phyloP scores from a whole-genome alignment of 2,329 filamentous ascomycete genomes.

The Penicillium occitanis region DNA sequence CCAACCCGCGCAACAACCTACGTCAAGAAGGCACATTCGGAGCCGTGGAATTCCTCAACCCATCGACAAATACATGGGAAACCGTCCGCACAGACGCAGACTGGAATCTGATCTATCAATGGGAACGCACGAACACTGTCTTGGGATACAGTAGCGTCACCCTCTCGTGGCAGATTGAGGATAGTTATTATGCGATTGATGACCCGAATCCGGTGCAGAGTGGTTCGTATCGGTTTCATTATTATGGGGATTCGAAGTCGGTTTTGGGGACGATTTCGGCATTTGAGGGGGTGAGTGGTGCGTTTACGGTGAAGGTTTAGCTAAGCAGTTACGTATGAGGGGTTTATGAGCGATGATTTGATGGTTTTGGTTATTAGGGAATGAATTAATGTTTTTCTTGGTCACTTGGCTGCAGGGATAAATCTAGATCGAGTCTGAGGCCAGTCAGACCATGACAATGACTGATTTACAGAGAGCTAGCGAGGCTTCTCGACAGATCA shows the following conservation, averaged over 20 bases:
- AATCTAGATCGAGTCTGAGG: not conserved
- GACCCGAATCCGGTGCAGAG: constrained; percentile 35
- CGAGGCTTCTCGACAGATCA: not conserved
- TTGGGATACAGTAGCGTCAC: constrained; percentile 75
- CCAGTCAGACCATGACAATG: not conserved
- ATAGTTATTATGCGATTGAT: constrained; percentile 48
- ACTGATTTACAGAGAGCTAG: not conserved
- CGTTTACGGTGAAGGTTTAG: constrained; percentile 36
- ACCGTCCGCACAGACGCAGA: constrained; percentile 71
- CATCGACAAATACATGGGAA: constrained; percentile 57
- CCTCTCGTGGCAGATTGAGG: constrained; percentile 75
- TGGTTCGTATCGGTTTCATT: constrained; percentile 76
- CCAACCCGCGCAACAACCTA: constrained; percentile 87
- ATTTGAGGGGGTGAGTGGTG: constrained; percentile 67
- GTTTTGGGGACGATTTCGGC: constrained; percentile 59
- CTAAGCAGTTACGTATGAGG: not conserved
- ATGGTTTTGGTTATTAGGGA: not conserved
- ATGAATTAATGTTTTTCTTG: not conserved
- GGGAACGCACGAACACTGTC: constrained; percentile 69
- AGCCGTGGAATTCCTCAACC: constrained; percentile 65
- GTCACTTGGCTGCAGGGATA: not conserved
- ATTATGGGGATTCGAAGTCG: constrained; percentile 80
- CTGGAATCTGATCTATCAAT: constrained; percentile 79
- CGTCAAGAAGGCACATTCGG: constrained; percentile 75
- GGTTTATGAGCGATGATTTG: not conserved